Conservation (phyloP, 2,329 filamentous ascomycete species). For the Xylariales sp. region DNA sequence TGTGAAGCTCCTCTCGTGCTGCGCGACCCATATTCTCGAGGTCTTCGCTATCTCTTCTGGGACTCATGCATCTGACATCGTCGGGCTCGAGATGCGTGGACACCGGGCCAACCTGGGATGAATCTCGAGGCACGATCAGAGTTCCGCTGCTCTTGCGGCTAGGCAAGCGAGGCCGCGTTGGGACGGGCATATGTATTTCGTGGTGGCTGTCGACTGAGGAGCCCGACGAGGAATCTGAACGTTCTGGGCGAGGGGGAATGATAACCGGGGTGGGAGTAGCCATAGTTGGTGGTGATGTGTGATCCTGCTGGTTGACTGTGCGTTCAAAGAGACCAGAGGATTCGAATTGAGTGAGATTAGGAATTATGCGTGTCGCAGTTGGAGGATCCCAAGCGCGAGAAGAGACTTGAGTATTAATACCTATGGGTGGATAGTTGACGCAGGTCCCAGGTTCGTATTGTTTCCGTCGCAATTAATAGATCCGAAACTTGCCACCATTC, state of each 20-base stretch:
- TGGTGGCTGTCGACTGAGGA: constrained; percentile 7
- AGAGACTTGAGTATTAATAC: neutral
- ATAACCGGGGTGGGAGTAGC: neutral
- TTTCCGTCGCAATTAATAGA: neutral
- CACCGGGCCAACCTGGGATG: constrained; percentile 65
- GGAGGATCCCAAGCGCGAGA: neutral
- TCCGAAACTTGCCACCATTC: neutral
- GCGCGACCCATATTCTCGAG: constrained; percentile 82
- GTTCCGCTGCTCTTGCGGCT: constrained; percentile 77
- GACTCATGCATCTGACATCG: constrained; percentile 93
- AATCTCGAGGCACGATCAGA: constrained; percentile 76
- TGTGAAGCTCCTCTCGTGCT: constrained; percentile 62
- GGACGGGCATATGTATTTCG: constrained; percentile 46
- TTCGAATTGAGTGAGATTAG: neutral
- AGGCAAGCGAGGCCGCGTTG: constrained; percentile 61
- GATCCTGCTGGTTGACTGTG: neutral
- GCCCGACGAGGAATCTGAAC: constrained; percentile 5
- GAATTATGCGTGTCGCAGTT: neutral
- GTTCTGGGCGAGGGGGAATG: neutral
- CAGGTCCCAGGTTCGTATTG: neutral
- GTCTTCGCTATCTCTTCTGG: constrained; percentile 83
- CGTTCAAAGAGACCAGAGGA: neutral
- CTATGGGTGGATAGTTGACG: neutral
- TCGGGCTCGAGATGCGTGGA: constrained; percentile 76
- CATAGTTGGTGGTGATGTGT: neutral